These are phyloP conservation scores for Solanum hybrid DNA, from an alignment of 305 asterid species.

Conservation along the genomic window DNA sequence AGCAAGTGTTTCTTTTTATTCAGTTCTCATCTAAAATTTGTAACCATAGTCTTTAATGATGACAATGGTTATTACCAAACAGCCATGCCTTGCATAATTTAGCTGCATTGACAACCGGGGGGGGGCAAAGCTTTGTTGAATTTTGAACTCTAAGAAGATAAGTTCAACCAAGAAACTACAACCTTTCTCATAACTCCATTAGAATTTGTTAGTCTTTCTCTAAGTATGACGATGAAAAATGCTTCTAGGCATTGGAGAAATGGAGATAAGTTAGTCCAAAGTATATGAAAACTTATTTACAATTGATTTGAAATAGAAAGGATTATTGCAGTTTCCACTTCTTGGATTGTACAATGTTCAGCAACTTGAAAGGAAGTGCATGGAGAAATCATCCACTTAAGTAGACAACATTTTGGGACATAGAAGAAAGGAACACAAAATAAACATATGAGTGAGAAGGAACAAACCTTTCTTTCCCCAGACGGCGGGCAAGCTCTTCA, in stretches of 20 bases:
- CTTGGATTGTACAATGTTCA: neutral
- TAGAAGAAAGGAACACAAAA: neutral
- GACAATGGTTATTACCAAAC: neutral
- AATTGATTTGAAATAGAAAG: neutral
- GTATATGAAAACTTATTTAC: neutral
- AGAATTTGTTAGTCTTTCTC: neutral
- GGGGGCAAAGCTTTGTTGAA: neutral
- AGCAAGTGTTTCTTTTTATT: neutral
- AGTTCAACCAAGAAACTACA: neutral
- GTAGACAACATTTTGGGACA: neutral
- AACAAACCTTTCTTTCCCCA: slow-evolving; percentile 61
- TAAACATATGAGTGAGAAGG: neutral
- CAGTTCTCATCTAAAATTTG: neutral
- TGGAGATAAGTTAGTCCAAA: neutral
- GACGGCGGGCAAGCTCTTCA: slow-evolving; percentile 72
- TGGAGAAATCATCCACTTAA: neutral
- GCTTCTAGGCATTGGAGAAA: neutral
- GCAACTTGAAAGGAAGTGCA: neutral
- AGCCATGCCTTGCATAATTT: neutral
- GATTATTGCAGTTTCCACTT: neutral
- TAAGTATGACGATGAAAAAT: neutral
- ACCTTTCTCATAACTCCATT: neutral
- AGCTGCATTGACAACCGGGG: neutral
- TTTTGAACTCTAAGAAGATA: neutral
- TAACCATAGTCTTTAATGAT: neutral